Conservation (phyloP, 2,329 filamentous ascomycete species). For the Epichloe uncinata region DNA sequence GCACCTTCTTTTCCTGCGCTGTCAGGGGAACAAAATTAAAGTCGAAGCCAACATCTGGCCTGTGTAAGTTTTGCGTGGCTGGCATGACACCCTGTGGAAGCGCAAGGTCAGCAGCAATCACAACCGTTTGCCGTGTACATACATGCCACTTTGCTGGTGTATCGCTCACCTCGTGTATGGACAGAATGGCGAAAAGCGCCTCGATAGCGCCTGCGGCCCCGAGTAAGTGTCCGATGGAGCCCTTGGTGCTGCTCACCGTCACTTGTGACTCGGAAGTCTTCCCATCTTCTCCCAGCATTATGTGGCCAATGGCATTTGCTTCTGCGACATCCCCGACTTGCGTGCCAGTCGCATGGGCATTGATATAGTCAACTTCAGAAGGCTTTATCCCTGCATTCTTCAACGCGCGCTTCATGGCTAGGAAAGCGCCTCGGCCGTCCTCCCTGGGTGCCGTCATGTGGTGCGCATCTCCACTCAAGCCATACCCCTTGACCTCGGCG, state of each 20-base stretch:
- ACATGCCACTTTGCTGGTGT: background rate
- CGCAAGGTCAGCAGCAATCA: conserved; percentile 9
- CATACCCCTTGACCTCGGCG: conserved; percentile 80
- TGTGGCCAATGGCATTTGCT: conserved; percentile 62
- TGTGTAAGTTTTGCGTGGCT: conserved; percentile 71
- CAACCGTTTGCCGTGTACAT: no score
- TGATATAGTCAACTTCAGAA: conserved; percentile 71
- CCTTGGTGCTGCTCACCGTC: conserved; percentile 87
- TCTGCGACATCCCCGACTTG: conserved; percentile 77
- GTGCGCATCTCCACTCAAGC: conserved; percentile 77
- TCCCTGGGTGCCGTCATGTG: conserved; percentile 86
- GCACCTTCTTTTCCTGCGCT: conserved; percentile 56
- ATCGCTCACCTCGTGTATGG: conserved; percentile 58
- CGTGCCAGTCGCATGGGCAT: conserved; percentile 89
- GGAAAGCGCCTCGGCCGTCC: conserved; percentile 67
- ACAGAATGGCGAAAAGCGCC: conserved; percentile 70
- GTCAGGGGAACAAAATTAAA: conserved; percentile 75
- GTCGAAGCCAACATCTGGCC: conserved; percentile 50
- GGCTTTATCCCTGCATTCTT: conserved; percentile 58
- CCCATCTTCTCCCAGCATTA: conserved; percentile 65
- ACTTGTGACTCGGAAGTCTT: conserved; percentile 47
- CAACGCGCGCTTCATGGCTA: conserved; percentile 77
- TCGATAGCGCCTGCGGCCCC: conserved; percentile 88
- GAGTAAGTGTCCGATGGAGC: conserved; percentile 79
- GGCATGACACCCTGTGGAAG: conserved; percentile 59